Conservation (phyloP, 805 yeast species). For the Sugiyamaella valdiviana region DNA sequence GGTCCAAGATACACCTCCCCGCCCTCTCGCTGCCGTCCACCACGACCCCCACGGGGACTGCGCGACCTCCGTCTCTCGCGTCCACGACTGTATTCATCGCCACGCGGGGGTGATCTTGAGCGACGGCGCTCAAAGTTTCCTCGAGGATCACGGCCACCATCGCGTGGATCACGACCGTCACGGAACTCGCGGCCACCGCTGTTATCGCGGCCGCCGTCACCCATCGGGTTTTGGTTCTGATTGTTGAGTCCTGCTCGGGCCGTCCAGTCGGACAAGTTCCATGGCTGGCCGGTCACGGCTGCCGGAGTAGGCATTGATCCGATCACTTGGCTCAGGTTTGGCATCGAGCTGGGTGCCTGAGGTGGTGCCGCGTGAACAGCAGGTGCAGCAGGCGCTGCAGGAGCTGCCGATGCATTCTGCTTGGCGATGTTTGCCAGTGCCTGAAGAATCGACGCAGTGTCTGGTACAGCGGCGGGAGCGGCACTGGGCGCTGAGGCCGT, state of each 20-base stretch:
- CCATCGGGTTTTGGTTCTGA: too few species aligned
- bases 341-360: neutral
- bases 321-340: neutral
- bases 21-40: neutral
- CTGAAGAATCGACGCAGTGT: slow-evolving; percentile 60
- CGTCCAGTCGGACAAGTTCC: slow-evolving; percentile 8
- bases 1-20: neutral
- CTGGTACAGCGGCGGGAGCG: slow-evolving; percentile 30
- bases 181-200: too few species aligned
- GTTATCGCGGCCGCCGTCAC: slow-evolving; percentile 4
- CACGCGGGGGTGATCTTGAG: slow-evolving; percentile 14
- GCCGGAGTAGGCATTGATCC: slow-evolving; percentile 4
- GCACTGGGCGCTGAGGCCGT: too few species aligned
- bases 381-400: slow-evolving; percentile 3
- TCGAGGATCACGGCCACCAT: slow-evolving; percentile 5
- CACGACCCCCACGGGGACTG: slow-evolving; percentile 5
- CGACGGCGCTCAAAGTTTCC: slow-evolving; percentile 15
- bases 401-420: slow-evolving; percentile 36
- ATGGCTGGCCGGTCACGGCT: slow-evolving; percentile 18
- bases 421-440: slow-evolving; percentile 60
- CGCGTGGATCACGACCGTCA: slow-evolving; percentile 7
- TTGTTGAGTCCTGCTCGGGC: neutral
- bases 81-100: slow-evolving; percentile 3
- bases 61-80: slow-evolving; percentile 8
- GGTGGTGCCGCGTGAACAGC: slow-evolving; percentile 3